phyloP scores from a whole-genome alignment of 306 rosid species.

The Trifolium repens region DNA sequence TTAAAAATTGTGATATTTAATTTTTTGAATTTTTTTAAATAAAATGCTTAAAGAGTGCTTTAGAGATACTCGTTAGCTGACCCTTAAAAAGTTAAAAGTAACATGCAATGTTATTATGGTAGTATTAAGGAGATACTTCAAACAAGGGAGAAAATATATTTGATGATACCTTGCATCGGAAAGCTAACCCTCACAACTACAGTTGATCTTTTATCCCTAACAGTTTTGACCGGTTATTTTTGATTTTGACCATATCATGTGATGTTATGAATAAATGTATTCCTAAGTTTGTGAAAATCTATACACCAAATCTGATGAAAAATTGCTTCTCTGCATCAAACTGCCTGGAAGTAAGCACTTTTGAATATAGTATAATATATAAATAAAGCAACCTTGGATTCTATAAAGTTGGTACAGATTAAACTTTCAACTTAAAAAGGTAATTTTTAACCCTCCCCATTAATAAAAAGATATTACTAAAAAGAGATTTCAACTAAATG shows the following conservation, averaged over 20 bases:
- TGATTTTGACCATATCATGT: slow-evolving; percentile 53
- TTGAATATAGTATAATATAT: slow-evolving; percentile 40
- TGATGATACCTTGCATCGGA: slow-evolving; percentile 49
- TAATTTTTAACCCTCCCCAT: slow-evolving; percentile 18
- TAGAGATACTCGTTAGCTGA: too few species aligned
- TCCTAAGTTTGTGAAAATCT: slow-evolving; percentile 45
- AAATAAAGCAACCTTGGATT: slow-evolving; percentile 65
- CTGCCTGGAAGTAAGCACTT: slow-evolving; percentile 50
- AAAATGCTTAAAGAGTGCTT: too few species aligned
- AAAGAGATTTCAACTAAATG: slow-evolving; percentile 46
- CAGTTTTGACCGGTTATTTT: slow-evolving; percentile 57
- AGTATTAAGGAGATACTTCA: slow-evolving; percentile 37
- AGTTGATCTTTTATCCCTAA: background rate
- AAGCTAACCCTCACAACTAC: slow-evolving; percentile 43
- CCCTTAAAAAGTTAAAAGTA: background rate
- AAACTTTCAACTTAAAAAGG: slow-evolving; percentile 33
- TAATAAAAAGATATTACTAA: background rate
- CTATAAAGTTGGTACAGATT: slow-evolving; percentile 42
- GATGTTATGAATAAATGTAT: slow-evolving; percentile 45
- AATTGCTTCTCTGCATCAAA: slow-evolving; percentile 47
- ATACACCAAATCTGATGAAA: slow-evolving; percentile 66
- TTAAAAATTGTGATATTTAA: too few species aligned
- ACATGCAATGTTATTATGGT: slow-evolving; percentile 28
- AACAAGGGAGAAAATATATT: slow-evolving; percentile 38
- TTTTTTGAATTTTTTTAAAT: too few species aligned